Evolutionary conservation across 768 basidiomycete genomes (phyloP).

Genomic region (Lentinus tigrinus): DNA sequence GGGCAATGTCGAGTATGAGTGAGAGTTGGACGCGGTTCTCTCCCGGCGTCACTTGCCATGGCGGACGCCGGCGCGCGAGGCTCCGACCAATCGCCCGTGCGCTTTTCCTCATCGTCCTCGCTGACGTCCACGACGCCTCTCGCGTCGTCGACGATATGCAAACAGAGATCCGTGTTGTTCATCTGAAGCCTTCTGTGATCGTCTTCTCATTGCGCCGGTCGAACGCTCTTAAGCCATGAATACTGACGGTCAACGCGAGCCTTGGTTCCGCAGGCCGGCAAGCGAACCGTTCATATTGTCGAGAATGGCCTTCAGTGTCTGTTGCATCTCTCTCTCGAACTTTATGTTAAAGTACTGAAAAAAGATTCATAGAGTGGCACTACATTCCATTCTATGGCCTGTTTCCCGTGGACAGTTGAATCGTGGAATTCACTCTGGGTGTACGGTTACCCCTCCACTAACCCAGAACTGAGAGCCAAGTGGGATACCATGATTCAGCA

Average conservation of each 20-base stretch:
- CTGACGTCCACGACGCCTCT: not conserved
- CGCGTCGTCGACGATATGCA: not conserved
- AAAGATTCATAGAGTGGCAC: not conserved
- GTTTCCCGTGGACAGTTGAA: constrained; percentile 28
- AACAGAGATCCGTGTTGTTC: too few species aligned
- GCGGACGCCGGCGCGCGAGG: constrained; percentile 8
- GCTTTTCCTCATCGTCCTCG: constrained; percentile 10
- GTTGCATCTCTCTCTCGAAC: too few species aligned
- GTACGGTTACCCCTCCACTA: constrained; percentile 29
- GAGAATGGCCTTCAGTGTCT: not conserved
- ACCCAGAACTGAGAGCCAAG: constrained; percentile 28
- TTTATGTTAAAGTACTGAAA: not conserved
- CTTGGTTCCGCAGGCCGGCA: constrained; percentile 17
- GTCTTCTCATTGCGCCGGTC: too few species aligned
- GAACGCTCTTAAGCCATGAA: not conserved
- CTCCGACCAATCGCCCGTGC: constrained; percentile 8
- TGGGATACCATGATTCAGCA: constrained; percentile 49
- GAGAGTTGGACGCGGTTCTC: constrained; percentile 14
- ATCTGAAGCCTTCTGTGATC: too few species aligned
- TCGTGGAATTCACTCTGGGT: constrained; percentile 42
- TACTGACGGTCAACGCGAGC: not conserved
- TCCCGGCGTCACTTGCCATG: constrained; percentile 13
- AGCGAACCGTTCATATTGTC: constrained; percentile 13
- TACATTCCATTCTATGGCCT: constrained; percentile 19
- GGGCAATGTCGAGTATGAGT: constrained; percentile 16